phyloP scores from a whole-genome alignment of 352 stramenopile genomes.

The Phytophthora ohioensis region DNA sequence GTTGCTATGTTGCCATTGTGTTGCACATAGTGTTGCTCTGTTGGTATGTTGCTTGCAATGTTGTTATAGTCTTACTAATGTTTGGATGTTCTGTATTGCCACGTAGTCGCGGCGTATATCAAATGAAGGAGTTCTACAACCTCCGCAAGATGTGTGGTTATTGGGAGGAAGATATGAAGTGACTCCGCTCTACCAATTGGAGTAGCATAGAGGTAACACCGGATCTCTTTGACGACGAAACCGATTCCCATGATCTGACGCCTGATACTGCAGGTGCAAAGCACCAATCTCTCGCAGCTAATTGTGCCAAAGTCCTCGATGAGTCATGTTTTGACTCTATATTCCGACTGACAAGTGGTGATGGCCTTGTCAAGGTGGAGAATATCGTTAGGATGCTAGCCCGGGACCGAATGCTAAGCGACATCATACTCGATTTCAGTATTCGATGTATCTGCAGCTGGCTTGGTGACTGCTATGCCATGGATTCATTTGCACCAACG shows the following conservation, averaged over 20 bases:
- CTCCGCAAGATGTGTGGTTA: background rate
- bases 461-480: no score
- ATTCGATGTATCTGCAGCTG: no score
- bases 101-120: background rate
- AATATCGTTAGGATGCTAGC: no score
- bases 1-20: background rate
- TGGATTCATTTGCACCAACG: no score
- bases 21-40: background rate
- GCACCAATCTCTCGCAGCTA: background rate
- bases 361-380: no score
- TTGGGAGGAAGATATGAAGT: background rate
- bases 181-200: constrained; percentile 4
- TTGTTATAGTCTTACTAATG: constrained; percentile 1
- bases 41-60: constrained; percentile 2
- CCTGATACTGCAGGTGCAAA: background rate
- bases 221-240: constrained; percentile 8
- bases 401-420: no score
- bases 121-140: constrained; percentile 12
- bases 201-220: background rate
- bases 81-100: constrained; percentile 1
- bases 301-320: background rate
- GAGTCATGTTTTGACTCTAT: background rate
- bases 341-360: no score
- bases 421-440: no score
- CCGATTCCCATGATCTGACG: constrained; percentile 1